Evolutionary conservation across 805 yeast species (phyloP).

Genomic region (Pichia gijzeniarum): DNA sequence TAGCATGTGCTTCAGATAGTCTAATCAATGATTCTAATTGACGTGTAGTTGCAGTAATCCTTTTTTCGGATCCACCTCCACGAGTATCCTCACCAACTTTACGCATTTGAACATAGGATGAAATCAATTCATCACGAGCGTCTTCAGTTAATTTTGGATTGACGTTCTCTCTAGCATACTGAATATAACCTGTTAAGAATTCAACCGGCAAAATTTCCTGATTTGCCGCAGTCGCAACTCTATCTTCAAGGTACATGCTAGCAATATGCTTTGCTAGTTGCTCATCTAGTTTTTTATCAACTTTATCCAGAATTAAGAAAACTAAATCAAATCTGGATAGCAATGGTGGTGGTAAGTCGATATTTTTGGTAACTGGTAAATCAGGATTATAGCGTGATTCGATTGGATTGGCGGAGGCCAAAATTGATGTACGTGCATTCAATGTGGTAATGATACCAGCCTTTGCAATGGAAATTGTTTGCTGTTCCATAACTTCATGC

Average conservation of each 20-base stretch:
- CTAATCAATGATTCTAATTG: constrained; percentile 95
- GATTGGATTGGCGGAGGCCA: constrained; percentile 96
- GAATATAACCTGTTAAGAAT: constrained; percentile 80
- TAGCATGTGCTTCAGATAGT: constrained; percentile 93
- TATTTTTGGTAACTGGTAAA: constrained; percentile 89
- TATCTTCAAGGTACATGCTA: constrained; percentile 84
- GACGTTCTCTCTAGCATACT: constrained; percentile 83
- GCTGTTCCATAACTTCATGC: constrained; percentile 99
- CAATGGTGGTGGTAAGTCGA: constrained; percentile 94
- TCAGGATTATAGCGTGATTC: constrained; percentile 94
- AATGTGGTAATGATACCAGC: constrained; percentile 97
- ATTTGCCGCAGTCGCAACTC: constrained; percentile 62
- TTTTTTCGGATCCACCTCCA: constrained; percentile 56
- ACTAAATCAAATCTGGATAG: constrained; percentile 93
- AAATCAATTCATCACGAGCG: constrained; percentile 81
- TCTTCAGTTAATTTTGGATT: constrained; percentile 75
- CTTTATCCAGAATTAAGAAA: constrained; percentile 85
- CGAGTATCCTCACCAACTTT: constrained; percentile 88
- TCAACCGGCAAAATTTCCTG: constrained; percentile 78
- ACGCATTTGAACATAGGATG: constrained; percentile 88
- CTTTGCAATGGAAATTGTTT: constrained; percentile 94
- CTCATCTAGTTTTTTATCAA: constrained; percentile 79
- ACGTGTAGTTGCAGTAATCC: constrained; percentile 97
- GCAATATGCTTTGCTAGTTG: constrained; percentile 88
- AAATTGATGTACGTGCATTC: constrained; percentile 91